phyloP scores from a whole-genome alignment of 495 filamentous ascomycete species.

The Geoglossum glabrum region DNA sequence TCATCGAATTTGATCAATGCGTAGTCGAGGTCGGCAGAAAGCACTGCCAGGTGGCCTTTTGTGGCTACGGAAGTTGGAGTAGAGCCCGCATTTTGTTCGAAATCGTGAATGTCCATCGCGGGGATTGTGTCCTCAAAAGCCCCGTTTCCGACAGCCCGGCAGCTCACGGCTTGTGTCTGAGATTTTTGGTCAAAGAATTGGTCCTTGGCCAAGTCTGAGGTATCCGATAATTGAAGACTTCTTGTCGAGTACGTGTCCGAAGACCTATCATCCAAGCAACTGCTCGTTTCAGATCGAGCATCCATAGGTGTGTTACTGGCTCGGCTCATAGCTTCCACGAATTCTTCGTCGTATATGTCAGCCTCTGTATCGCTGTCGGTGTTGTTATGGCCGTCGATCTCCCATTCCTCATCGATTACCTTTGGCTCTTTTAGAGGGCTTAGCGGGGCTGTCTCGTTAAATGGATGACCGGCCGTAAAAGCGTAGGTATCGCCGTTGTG shows the following conservation, averaged over 20 bases:
- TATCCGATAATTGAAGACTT: too few species aligned
- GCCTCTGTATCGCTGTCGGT: constrained; percentile 4
- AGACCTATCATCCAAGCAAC: background rate
- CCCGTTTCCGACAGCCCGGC: too few species aligned
- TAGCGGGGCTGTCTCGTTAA: too few species aligned
- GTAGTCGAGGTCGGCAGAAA: background rate
- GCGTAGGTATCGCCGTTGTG: too few species aligned
- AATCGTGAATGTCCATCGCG: background rate
- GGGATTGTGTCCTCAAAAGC: too few species aligned
- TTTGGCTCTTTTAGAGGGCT: too few species aligned
- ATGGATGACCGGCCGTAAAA: too few species aligned
- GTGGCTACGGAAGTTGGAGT: background rate
- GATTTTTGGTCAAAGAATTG: too few species aligned
- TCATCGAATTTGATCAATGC: background rate
- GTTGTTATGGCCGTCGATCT: background rate
- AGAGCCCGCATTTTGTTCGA: background rate
- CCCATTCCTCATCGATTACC: background rate
- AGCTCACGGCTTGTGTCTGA: too few species aligned
- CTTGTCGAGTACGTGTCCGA: background rate
- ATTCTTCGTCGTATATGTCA: background rate
- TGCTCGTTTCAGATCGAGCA: background rate
- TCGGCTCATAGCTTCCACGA: constrained; percentile 6
- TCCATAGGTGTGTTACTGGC: constrained; percentile 2
- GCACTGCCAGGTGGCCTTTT: background rate
- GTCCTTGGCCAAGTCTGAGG: too few species aligned